A percentile compares a stretch with the other conserved stretches of the same genome.
Evolutionary conservation across 2,329 filamentous ascomycete genomes (phyloP).

Genomic region (Epichloe coenophiala): DNA sequence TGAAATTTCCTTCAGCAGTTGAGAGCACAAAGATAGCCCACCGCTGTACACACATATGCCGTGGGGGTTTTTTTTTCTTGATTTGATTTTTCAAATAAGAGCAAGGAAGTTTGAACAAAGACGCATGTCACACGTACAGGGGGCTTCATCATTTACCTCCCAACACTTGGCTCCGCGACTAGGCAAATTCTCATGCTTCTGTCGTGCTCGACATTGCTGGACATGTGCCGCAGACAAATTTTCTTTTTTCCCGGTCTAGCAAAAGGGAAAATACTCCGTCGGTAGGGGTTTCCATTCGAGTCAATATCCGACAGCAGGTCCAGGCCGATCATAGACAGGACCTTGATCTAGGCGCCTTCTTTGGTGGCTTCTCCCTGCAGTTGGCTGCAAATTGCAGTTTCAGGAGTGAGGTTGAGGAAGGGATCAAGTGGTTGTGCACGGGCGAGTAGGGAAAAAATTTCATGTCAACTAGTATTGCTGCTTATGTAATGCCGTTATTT

Average conservation of each 20-base stretch:
- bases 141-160: too few species aligned
- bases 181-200: background rate
- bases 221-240: background rate
- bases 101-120: too few species aligned
- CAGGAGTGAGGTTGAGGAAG: background rate
- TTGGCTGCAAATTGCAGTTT: background rate
- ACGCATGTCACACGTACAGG: background rate
- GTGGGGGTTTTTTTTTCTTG: slow-evolving; percentile 10
- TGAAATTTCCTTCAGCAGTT: slow-evolving; percentile 42
- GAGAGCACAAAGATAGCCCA: slow-evolving; percentile 35
- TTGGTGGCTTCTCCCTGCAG: background rate
- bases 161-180: background rate
- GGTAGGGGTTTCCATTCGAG: background rate
- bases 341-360: background rate
- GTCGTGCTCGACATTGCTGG: background rate
- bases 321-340: background rate
- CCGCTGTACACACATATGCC: slow-evolving; percentile 50
- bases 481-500: slow-evolving; percentile 1
- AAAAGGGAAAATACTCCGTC: background rate
- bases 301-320: background rate
- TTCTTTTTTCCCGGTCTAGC: too few species aligned
- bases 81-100: too few species aligned
- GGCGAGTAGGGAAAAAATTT: background rate
- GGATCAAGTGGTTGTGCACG: too few species aligned
- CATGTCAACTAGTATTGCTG: background rate